Base-by-base conservation (phyloP, 179 eudicot species). In the Pouteria campechiana region DNA sequence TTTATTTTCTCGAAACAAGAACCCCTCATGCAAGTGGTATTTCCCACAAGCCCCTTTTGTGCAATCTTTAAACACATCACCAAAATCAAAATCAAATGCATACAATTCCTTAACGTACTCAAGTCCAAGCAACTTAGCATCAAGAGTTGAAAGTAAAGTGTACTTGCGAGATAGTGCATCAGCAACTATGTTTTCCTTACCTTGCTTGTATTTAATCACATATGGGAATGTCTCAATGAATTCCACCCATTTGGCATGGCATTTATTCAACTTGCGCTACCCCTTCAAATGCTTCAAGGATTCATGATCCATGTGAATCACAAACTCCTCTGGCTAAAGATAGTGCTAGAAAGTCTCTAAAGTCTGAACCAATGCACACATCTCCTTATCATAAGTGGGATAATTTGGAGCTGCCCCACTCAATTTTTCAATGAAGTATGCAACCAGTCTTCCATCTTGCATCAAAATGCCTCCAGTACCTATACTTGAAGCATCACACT, bases 21-120 rank as follows among this genome's bases (percentile, higher is more conserved):
- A 52, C 0, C 48, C 48, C 13, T 41, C 47, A 37, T 38, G 25
- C 17, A 11, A 25, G 13, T 24, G 38, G 18, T 14, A 37, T 27
- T 25, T 50, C 1, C 13, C 29, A 38, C 14, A 25, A 0, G 35
- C 18, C 1, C 10, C 32, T 5, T 35, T 15, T 36, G 25, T 7
- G 15, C 54, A 49, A 2, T 41, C 32, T 1, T 5, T 16, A 28
- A 5, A 50, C 9, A 37, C 36, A 41, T 5, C 21, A 42, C 6
- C 49, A 53, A 41, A 53, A 14, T 43, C 41, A 19, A 1, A 3
- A 41, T 53, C 41, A 5, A 16, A 3, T 0, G 1, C 16, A 25
- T 42, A 53, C 22, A 30, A 21, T 5, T 32, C 41, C 21, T 53
- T 53, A 3, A 53, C n/a, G 32, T 29, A n/a, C 29, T 52, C 57